These are phyloP conservation scores for Fomitopsis palustris DNA, from an alignment of 1,284 basidiomycete species.

Conservation along the genomic window DNA sequence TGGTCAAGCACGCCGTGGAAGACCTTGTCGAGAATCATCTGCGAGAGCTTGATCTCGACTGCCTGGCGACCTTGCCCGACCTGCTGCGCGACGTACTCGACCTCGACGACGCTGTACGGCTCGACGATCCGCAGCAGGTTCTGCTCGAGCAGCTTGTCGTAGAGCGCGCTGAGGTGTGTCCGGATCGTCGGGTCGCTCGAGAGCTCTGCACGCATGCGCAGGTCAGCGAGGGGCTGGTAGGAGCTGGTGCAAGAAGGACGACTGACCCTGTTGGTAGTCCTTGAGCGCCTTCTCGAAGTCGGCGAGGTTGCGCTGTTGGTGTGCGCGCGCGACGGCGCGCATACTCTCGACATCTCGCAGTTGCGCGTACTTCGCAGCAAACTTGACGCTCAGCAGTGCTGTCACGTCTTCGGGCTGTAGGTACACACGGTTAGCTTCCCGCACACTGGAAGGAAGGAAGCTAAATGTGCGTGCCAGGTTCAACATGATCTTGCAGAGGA, in stretches of 20 bases:
- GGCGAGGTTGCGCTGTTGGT: constrained; percentile 85
- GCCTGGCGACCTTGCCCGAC: constrained; percentile 89
- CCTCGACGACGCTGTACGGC: constrained; percentile 91
- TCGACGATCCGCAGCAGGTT: constrained; percentile 94
- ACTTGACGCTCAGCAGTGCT: constrained; percentile 82
- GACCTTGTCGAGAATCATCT: constrained; percentile 98
- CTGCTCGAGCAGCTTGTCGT: constrained; percentile 94
- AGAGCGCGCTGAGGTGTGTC: constrained; percentile 88
- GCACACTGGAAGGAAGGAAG: background rate
- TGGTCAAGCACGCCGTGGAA: constrained; percentile 95
- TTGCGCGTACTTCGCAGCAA: constrained; percentile 83
- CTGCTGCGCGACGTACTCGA: constrained; percentile 84
- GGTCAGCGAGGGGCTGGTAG: background rate
- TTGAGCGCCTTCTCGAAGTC: constrained; percentile 87
- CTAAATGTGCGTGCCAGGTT: constrained; percentile 63
- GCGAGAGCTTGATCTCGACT: constrained; percentile 96
- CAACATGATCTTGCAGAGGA: constrained; percentile 97
- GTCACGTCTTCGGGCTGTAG: constrained; percentile 89
- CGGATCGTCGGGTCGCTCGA: constrained; percentile 93
- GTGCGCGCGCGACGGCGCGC: constrained; percentile 92
- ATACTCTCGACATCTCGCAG: constrained; percentile 89
- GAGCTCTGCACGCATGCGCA: constrained; percentile 54
- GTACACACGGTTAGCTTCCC: background rate
- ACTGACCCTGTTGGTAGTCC: constrained; percentile 83
- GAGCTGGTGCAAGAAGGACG: background rate